These are phyloP conservation scores for Helicostylum pulchrum DNA, from an alignment of 192 early-diverging fungal species.

Conservation along the genomic window DNA sequence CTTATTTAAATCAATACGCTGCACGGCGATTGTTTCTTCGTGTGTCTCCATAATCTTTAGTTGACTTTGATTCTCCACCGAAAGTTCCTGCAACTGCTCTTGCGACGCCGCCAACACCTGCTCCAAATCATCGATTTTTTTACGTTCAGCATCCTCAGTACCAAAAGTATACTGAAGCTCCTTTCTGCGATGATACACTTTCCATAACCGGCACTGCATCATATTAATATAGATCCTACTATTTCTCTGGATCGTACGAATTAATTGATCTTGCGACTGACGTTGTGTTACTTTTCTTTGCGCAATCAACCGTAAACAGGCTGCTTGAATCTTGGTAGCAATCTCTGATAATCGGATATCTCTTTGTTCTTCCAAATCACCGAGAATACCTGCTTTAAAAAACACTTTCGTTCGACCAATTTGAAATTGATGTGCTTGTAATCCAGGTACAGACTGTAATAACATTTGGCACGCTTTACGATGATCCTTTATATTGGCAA, in stretches of 20 bases:
- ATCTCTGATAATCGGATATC: conserved; percentile 82
- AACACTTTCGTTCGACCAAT: conserved; percentile 95
- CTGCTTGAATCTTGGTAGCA: conserved; percentile 81
- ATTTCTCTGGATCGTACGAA: conserved; percentile 92
- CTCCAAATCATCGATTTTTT: conserved; percentile 14
- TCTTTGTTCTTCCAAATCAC: conserved; percentile 89
- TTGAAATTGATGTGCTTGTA: conserved; percentile 79
- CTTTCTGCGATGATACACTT: conserved; percentile 69
- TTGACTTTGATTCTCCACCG: not conserved
- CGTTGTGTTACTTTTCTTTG: conserved; percentile 52
- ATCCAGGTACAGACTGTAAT: conserved; percentile 58
- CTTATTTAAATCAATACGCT: not conserved
- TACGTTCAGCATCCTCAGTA: conserved; percentile 16
- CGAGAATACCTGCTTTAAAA: conserved; percentile 92
- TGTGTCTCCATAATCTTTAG: not conserved
- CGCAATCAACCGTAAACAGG: conserved; percentile 82
- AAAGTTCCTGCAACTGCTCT: not conserved
- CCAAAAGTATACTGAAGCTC: conserved; percentile 15
- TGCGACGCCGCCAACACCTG: conserved; percentile 5
- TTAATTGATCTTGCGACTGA: conserved; percentile 73
- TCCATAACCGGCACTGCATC: conserved; percentile 93
- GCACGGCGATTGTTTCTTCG: too few species aligned
- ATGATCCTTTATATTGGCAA: conserved; percentile 78
- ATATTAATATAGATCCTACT: conserved; percentile 88
- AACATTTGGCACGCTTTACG: conserved; percentile 78